Evolutionary conservation across 345 rosid genomes (phyloP).

Genomic region (Eucalyptus sp.): DNA sequence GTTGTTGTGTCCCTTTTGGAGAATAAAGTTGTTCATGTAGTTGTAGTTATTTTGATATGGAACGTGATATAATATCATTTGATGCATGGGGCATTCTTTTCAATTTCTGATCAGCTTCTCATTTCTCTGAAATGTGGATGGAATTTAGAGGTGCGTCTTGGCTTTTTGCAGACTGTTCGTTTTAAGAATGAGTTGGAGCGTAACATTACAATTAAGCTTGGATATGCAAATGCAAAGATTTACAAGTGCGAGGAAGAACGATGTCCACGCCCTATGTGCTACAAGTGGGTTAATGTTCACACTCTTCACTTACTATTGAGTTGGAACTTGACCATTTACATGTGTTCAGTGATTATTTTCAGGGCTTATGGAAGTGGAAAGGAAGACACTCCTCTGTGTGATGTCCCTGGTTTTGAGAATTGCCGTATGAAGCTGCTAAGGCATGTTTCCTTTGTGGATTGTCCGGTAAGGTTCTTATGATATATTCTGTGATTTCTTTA

Average conservation of each 20-base stretch:
- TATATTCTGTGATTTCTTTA: not conserved
- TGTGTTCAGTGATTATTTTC: not conserved
- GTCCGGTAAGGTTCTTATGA: conserved; percentile 48
- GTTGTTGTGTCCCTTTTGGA: not conserved
- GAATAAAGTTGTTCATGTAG: not conserved
- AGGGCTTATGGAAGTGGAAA: conserved; percentile 98
- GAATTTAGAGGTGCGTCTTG: not conserved
- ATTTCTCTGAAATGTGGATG: not conserved
- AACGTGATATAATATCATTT: not conserved
- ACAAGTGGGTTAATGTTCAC: conserved; percentile 43
- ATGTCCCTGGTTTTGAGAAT: conserved; percentile 84
- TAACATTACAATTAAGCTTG: conserved; percentile 94
- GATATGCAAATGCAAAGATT: conserved; percentile 95
- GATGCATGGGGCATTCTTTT: not conserved
- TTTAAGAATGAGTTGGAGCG: conserved; percentile 94
- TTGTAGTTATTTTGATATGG: not conserved
- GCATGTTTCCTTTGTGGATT: conserved; percentile 98
- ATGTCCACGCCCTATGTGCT: conserved; percentile 89
- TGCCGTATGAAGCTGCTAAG: conserved; percentile 78
- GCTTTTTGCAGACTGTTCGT: conserved; percentile 66
- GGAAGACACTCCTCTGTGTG: conserved; percentile 84
- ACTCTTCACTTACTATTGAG: not conserved
- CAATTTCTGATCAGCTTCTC: not conserved
- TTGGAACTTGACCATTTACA: not conserved
- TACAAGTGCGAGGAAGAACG: conserved; percentile 91